Base-by-base conservation (phyloP, 768 basidiomycete species). In the Jaapia argillacea region DNA sequence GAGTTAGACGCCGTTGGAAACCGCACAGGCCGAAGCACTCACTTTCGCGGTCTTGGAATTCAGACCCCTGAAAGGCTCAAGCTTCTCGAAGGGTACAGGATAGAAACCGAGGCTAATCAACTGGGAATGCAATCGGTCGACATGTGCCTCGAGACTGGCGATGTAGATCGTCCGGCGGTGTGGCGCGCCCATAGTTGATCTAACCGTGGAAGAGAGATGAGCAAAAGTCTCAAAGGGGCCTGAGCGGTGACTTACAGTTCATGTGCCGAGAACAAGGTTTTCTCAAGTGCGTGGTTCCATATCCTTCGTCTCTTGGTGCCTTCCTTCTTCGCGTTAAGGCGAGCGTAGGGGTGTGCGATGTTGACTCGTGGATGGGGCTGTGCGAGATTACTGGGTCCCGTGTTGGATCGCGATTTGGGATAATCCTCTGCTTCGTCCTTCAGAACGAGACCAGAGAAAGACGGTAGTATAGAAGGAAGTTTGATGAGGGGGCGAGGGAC, bases 1-100 rank as follows among this genome's bases (percentile, higher is more conserved):
- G 4, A 12, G 13, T 24, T 7, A 5, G 16, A 18, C n/a, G 48
- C 14, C 3, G 10, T 25, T 2, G 14, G 24, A 20, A 28, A 28
- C n/a, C 23, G 27, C 18, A 10, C 33, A 20, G 16, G 22, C 38
- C 20, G 18, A 27, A 14, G 20, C 48, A 51, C 53, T 36, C 44
- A 82, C 84, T 71, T 84, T 85, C 41, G 80, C 81, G 0, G 81
- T 85, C 58, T 79, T 86, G 20, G 74, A 76, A 54, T 85, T 83
- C n/a, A 85, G 65, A 4, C 83, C 83, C 40, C 69, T 76, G 56
- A 78, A 81, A 1, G 73, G 71, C 21, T 77, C 75, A 20, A 85
- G 67, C 33, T 75, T 69, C 16, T 71, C 65, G 44, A 69, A 67
- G 1, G 69, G 64, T 28, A 85, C 72, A 0, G 79, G 81, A 51